Percentiles rank a stretch among this genome's conserved stretches.
Evolutionary conservation across 2,329 filamentous ascomycete genomes (phyloP).

Genomic region (Diaporthe sp.): DNA sequence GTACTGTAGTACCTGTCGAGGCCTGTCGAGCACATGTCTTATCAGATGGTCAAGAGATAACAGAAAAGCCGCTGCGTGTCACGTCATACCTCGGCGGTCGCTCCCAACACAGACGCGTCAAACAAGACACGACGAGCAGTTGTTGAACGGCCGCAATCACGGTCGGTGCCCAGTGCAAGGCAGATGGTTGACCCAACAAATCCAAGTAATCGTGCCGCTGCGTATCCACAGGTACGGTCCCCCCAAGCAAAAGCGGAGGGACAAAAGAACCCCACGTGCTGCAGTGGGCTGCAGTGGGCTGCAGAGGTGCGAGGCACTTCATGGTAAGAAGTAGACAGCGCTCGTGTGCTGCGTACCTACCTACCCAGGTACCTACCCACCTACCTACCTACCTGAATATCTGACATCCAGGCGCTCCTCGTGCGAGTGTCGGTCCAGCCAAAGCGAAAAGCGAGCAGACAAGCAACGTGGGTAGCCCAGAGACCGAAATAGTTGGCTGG

Average conservation of each 20-base stretch:
- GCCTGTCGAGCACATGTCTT: not conserved
- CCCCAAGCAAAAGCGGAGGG: not conserved
- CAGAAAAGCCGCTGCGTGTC: not conserved
- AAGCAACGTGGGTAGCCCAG: not conserved
- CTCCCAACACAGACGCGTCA: not conserved
- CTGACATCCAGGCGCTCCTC: not conserved
- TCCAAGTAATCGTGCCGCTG: not conserved
- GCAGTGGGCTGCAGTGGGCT: too few relatives aligned
- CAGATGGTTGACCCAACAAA: not conserved
- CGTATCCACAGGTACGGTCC: not conserved
- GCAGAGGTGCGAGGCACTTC: too few relatives aligned
- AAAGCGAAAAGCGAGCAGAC: too few relatives aligned
- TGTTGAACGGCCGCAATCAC: not conserved
- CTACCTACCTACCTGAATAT: not conserved
- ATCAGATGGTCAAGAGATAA: slow-evolving; percentile 11
- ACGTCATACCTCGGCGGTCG: slow-evolving; percentile 28
- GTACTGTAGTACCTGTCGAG: not conserved
- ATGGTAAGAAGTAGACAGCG: not conserved
- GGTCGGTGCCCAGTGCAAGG: not conserved
- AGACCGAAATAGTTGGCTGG: not conserved
- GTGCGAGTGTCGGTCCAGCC: not conserved
- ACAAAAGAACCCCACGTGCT: not conserved
- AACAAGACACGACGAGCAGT: not conserved
- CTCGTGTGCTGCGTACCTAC: not conserved
- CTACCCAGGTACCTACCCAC: not conserved